Evolutionary conservation across 2,329 filamentous ascomycete species (phyloP).

Genomic region (Diaporthe aspalathi): DNA sequence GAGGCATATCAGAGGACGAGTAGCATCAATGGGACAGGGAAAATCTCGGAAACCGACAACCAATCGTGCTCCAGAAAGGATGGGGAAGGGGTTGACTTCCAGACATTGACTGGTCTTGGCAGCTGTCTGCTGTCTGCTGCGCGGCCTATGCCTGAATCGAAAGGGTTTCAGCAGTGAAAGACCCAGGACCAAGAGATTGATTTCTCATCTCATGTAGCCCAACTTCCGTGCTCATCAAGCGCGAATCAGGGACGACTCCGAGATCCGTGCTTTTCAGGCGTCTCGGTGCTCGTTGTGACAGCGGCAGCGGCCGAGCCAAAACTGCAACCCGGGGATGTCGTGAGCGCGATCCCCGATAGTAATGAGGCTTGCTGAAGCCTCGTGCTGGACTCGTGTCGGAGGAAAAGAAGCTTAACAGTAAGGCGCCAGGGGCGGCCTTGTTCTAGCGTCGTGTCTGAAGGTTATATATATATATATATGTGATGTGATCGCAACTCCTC

Average conservation of each 20-base stretch:
- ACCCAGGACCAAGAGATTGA: conserved; percentile 15
- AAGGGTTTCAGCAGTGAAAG: conserved; percentile 25
- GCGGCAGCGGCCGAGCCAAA: conserved; percentile 21
- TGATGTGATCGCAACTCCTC: conserved; percentile 11
- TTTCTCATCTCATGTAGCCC: conserved; percentile 30
- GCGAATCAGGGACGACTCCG: conserved; percentile 26
- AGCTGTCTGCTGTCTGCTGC: conserved; percentile 13
- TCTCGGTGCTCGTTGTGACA: conserved; percentile 19
- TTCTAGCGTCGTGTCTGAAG: neutral
- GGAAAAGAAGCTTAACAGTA: conserved; percentile 8
- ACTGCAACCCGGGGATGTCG: neutral
- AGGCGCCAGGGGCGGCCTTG: neutral
- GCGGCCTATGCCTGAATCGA: conserved; percentile 15
- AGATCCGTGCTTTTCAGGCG: conserved; percentile 24
- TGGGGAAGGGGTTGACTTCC: conserved; percentile 22
- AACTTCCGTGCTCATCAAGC: conserved; percentile 19
- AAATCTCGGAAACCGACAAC: neutral
- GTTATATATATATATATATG: neutral
- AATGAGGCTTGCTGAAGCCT: neutral
- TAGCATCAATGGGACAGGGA: conserved; percentile 14
- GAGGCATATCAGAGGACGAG: conserved; percentile 15
- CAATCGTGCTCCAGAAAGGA: conserved; percentile 13
- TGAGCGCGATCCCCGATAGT: neutral
- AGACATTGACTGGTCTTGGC: conserved; percentile 30
- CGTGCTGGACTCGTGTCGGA: conserved; percentile 4